These are phyloP conservation scores for Seminavis robusta DNA, from an alignment of 108 stramenopile species.

Conservation along the genomic window DNA sequence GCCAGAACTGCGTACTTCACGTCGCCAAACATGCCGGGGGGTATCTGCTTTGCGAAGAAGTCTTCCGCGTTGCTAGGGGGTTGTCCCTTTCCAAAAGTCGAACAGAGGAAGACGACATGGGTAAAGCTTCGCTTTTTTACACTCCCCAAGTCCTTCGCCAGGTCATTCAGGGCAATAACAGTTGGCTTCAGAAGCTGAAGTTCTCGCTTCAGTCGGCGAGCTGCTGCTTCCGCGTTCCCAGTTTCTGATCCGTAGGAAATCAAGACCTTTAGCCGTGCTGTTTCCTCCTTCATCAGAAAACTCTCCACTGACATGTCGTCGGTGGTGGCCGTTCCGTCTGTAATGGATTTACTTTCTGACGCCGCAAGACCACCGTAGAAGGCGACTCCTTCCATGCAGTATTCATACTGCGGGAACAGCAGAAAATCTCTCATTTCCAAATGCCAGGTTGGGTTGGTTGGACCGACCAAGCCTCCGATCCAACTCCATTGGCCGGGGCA, in stretches of 20 bases:
- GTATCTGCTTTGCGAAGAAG: slow-evolving; percentile 1
- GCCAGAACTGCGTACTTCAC: slow-evolving; percentile 14
- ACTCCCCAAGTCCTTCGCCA: neutral
- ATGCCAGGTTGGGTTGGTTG: slow-evolving; percentile 27
- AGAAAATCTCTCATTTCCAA: slow-evolving; percentile 35
- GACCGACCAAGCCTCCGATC: slow-evolving; percentile 18
- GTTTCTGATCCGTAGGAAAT: slow-evolving; percentile 26
- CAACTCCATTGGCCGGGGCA: slow-evolving; percentile 39
- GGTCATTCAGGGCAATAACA: slow-evolving; percentile 3
- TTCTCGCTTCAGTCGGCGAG: neutral
- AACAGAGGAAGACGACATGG: slow-evolving; percentile 7
- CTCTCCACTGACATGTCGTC: neutral
- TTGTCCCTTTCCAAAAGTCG: slow-evolving; percentile 20
- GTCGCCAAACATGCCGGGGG: neutral
- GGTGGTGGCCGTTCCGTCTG: neutral
- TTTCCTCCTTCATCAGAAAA: slow-evolving; percentile 1
- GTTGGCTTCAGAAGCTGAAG: neutral
- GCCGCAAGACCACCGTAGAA: no score
- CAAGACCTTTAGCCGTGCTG: neutral
- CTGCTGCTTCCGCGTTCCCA: slow-evolving; percentile 15
- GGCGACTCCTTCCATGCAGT: slow-evolving; percentile 4
- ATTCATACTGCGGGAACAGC: slow-evolving; percentile 21
- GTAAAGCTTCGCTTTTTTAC: neutral
- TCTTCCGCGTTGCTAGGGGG: neutral
- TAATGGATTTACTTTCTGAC: neutral